Evolutionary conservation across 139 green algal species (phyloP), one percentile per base, ranked within the genome.

Genomic region (Zygnema circumcarinatum): DNA sequence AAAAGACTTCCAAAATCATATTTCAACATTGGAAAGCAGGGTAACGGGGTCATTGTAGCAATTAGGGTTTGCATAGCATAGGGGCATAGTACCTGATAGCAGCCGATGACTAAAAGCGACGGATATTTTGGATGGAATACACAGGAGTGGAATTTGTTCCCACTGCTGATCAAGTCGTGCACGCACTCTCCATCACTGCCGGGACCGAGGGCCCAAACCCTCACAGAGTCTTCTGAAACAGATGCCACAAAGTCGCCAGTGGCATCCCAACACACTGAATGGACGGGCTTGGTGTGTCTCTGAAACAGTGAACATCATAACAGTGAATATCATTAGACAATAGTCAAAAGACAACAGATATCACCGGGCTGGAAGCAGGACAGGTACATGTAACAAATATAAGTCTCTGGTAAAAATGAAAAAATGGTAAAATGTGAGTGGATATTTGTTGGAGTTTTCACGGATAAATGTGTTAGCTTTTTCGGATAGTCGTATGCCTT

Each of bases 121-220:
- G 81, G 82, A 81, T 89, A 86, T 39, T 72, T 90, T n/a, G 87
- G 87, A 76, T 91, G 87, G 32, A 91, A 91, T 35, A 90, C 42
- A 75, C 83, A 90, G 0, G 87, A 90, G 74, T 91, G 87, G 72
- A 86, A 91, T 62, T 91, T 91, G 40, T 91, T 91, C 56, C 82
- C 87, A 47, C 82, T 90, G 87, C 83, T 90, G 38, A 90, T 89
- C 25, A 91, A 36, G 73, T 91, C 83, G 7, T 91, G 83, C 35
- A 91, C 83, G 29, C 73, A 86, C 81, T 91, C 83, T 20, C 87
- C 87, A 33, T 84, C 74, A 31, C 32, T 67, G 2, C 80, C 86
- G 21, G 33, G 16, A 35, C 85, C 85, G 20, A 91, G 53, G 39
- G 83, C 69, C n/a, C 86, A 91, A n/a, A 91, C 74, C 21, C 87